Percentiles rank a stretch among this genome's conserved stretches.
These are phyloP conservation scores for Mucor mucedo DNA, from an alignment of 371 early-diverging fungal genomes.

Conservation along the genomic window DNA sequence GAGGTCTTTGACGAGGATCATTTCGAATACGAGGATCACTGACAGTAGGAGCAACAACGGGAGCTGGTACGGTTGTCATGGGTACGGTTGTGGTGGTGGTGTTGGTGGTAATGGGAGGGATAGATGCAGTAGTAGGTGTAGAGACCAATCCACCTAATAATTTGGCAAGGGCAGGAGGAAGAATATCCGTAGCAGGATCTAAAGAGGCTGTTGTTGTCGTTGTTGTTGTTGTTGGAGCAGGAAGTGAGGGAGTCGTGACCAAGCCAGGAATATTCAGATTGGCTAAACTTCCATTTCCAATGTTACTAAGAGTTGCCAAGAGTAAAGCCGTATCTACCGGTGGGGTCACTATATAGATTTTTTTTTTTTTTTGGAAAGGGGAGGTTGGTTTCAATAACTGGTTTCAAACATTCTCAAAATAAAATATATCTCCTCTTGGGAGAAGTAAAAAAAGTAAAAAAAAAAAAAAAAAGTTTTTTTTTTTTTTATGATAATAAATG, in stretches of 20 bases:
- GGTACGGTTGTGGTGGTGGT: slow-evolving; percentile 7
- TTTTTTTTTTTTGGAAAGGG: slow-evolving; percentile 1
- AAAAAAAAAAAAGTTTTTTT: slow-evolving; percentile 4
- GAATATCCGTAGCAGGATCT: neutral
- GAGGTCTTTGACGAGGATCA: slow-evolving; percentile 14
- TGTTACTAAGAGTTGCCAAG: slow-evolving; percentile 37
- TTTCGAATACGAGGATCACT: slow-evolving; percentile 15
- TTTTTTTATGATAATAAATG: slow-evolving; percentile 2
- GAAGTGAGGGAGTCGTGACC: neutral
- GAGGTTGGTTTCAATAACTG: too few relatives aligned
- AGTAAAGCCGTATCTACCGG: slow-evolving; percentile 42
- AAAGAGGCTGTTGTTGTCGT: neutral
- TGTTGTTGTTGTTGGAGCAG: slow-evolving; percentile 3
- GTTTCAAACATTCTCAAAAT: slow-evolving; percentile 13
- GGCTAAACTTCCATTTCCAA: slow-evolving; percentile 34
- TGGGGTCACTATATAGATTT: slow-evolving; percentile 1
- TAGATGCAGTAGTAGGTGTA: slow-evolving; percentile 12
- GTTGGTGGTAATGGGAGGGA: slow-evolving; percentile 13
- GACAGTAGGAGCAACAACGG: too few relatives aligned
- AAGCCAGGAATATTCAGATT: slow-evolving; percentile 29
- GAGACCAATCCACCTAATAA: slow-evolving; percentile 38
- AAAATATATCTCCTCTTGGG: neutral
- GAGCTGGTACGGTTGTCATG: too few relatives aligned
- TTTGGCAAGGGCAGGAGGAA: slow-evolving; percentile 46
- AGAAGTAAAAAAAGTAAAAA: neutral